Evolutionary conservation across 805 yeast species (phyloP).

Genomic region (Candida golubevii): DNA sequence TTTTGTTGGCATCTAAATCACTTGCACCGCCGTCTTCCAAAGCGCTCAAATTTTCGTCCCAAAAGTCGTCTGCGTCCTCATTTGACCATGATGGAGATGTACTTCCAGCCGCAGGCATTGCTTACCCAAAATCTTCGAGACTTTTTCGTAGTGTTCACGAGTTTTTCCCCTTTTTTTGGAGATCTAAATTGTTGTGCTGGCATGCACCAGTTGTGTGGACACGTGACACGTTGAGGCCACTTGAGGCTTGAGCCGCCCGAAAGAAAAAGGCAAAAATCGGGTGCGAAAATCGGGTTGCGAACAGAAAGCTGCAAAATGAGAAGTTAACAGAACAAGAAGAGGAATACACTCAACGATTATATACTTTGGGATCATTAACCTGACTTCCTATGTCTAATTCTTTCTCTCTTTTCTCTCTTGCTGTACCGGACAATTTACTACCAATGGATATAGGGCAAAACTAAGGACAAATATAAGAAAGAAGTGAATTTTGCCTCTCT

Average conservation of each 20-base stretch:
- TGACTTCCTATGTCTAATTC: too few relatives aligned
- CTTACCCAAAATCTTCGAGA: not conserved
- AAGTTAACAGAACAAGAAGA: too few relatives aligned
- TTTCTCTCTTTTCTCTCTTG: too few relatives aligned
- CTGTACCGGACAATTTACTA: too few relatives aligned
- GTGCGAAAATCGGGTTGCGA: not conserved
- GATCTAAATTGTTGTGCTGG: not conserved
- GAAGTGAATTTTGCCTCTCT: too few relatives aligned
- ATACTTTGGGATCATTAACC: too few relatives aligned
- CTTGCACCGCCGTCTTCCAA: conserved; percentile 4
- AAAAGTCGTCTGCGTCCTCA: conserved; percentile 12
- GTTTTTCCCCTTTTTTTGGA: not conserved
- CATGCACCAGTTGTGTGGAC: not conserved
- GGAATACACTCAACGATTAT: too few relatives aligned
- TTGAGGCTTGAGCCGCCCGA: not conserved
- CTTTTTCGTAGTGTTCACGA: not conserved
- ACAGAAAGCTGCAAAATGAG: too few relatives aligned
- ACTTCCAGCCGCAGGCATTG: conserved; percentile 3
- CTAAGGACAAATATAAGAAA: too few relatives aligned
- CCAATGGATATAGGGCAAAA: too few relatives aligned
- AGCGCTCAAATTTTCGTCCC: conserved; percentile 12
- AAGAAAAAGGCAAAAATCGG: not conserved
- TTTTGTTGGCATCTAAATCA: not conserved
- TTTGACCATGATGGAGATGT: conserved; percentile 9
- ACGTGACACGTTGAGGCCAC: not conserved